These are phyloP conservation scores for Phytophthora brassicae DNA, from an alignment of 352 stramenopile genomes.

Conservation along the genomic window DNA sequence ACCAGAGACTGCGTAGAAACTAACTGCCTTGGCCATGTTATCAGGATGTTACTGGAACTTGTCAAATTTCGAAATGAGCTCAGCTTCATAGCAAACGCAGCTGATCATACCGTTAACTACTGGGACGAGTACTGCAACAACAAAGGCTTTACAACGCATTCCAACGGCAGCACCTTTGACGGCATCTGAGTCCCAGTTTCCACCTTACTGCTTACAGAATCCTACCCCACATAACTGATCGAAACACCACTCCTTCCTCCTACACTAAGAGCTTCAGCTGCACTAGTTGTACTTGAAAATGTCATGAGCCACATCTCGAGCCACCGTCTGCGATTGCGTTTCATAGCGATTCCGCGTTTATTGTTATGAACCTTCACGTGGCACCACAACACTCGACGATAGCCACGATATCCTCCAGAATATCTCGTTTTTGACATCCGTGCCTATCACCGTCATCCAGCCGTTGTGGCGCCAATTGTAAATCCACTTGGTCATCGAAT, in stretches of 20 bases:
- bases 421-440: not conserved
- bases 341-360: not conserved
- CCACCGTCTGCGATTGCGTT: not conserved
- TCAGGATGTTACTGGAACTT: not conserved
- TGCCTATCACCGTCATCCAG: not conserved
- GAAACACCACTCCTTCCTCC: no score
- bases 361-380: not conserved
- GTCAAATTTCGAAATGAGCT: not conserved
- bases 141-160: no score
- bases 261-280: not conserved
- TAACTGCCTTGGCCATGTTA: not conserved
- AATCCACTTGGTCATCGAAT: not conserved
- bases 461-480: not conserved
- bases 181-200: not conserved
- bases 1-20: conserved; percentile 24
- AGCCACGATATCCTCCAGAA: not conserved
- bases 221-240: not conserved
- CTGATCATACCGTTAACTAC: not conserved
- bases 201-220: not conserved
- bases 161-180: not conserved
- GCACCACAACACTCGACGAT: not conserved
- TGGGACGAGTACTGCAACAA: no score
- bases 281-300: not conserved
- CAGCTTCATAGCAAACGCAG: not conserved
- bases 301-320: not conserved